Conservation (phyloP, 805 yeast species). For the Metschnikowia arizonensis region DNA sequence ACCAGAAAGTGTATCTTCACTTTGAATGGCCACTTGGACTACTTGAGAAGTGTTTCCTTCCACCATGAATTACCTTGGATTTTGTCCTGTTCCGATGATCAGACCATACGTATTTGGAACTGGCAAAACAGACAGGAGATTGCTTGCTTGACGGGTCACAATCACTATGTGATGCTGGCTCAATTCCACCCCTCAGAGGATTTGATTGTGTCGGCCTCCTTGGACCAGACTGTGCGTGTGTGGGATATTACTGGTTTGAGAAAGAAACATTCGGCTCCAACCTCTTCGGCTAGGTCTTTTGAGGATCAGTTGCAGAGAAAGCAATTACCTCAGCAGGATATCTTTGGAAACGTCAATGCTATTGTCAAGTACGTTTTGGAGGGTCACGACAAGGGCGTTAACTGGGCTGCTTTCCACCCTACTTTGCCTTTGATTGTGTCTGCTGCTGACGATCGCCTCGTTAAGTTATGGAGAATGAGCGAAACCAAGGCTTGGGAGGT, state of each 20-base stretch:
- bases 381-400: constrained; percentile 98
- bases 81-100: constrained; percentile 93
- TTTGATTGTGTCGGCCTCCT: constrained; percentile 88
- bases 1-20: constrained; percentile 90
- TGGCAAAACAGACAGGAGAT: constrained; percentile 98
- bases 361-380: constrained; percentile 92
- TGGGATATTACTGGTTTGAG: constrained; percentile 97
- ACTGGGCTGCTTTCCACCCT: constrained; percentile 98
- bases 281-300: constrained; percentile 45
- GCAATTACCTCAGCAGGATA: constrained; percentile 80
- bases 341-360: constrained; percentile 91
- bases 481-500: constrained; percentile 99
- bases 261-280: constrained; percentile 86
- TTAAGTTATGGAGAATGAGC: constrained; percentile 96
- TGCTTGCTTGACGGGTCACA: constrained; percentile 96
- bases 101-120: constrained; percentile 98
- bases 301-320: constrained; percentile 62
- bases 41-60: constrained; percentile 89
- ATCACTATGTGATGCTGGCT: constrained; percentile 97
- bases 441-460: constrained; percentile 93
- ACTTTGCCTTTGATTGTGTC: constrained; percentile 91
- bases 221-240: constrained; percentile 97
- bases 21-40: constrained; percentile 89
- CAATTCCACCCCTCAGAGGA: constrained; percentile 96
- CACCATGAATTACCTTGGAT: constrained; percentile 98